Evolutionary conservation across 2,329 filamentous ascomycete genomes (phyloP).

Genomic region (Fusarium xyrophilum): DNA sequence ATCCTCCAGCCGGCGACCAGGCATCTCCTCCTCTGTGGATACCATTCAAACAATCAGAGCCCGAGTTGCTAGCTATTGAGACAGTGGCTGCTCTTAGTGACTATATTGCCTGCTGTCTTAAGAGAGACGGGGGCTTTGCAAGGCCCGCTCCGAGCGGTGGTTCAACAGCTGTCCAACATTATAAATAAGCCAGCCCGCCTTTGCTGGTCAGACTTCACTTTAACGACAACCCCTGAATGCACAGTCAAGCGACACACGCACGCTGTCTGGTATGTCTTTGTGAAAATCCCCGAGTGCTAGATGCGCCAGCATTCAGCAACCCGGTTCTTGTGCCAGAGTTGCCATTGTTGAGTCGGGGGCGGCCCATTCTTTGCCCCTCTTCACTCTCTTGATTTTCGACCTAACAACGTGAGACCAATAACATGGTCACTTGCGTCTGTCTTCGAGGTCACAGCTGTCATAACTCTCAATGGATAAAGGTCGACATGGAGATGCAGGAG

Average conservation of each 20-base stretch:
- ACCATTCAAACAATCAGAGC: constrained; percentile 18
- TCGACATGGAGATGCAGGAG: constrained; percentile 13
- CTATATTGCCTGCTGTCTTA: background rate
- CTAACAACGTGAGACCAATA: background rate
- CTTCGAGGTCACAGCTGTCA: background rate
- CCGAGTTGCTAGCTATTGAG: constrained; percentile 14
- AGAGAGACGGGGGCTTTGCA: constrained; percentile 9
- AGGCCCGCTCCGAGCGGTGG: constrained; percentile 28
- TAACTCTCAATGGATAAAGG: background rate
- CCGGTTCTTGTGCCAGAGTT: background rate
- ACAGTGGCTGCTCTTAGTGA: constrained; percentile 22
- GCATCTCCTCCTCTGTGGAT: constrained; percentile 17
- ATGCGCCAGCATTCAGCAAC: background rate
- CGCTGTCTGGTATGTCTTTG: background rate
- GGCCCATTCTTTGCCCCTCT: background rate
- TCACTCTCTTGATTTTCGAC: constrained; percentile 2
- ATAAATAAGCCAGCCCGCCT: background rate
- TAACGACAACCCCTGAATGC: background rate
- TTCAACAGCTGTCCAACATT: background rate
- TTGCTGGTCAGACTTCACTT: background rate
- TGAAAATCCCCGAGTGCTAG: background rate
- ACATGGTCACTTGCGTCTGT: background rate
- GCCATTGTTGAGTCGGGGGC: background rate
- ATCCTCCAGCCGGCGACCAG: constrained; percentile 3
- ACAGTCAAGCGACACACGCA: background rate